A percentile compares a stretch with the other conserved stretches of the same genome.
phyloP scores from a whole-genome alignment of 2,329 filamentous ascomycete genomes.

The Lachnellula hyalina region DNA sequence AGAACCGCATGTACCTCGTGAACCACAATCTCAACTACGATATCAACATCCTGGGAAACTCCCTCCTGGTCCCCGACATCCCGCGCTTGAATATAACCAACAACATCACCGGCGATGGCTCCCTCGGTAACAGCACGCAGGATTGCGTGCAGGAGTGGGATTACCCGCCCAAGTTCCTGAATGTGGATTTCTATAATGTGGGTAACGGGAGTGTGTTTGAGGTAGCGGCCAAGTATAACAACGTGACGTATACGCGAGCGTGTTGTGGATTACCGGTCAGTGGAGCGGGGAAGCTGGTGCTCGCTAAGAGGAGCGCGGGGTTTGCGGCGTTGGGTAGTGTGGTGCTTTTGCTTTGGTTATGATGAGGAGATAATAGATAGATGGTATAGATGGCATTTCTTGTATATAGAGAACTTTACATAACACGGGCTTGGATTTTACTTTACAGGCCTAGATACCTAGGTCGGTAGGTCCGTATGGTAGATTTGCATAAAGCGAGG shows the following conservation, averaged over 20 bases:
- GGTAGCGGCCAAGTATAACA: conserved; percentile 65
- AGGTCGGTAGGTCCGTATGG: too few species aligned
- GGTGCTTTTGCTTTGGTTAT: background rate
- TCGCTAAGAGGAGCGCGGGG: conserved; percentile 7
- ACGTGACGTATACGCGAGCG: conserved; percentile 59
- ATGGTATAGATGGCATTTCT: background rate
- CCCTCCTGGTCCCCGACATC: conserved; percentile 66
- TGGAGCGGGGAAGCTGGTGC: conserved; percentile 15
- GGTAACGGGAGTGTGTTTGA: conserved; percentile 69
- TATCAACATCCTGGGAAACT: conserved; percentile 58
- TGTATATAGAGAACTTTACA: too few species aligned
- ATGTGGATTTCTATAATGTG: conserved; percentile 79
- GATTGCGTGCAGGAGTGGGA: conserved; percentile 60
- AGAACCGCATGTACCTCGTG: conserved; percentile 67
- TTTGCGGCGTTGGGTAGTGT: conserved; percentile 2
- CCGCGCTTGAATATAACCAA: conserved; percentile 69
- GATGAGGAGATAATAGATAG: background rate
- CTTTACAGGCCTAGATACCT: too few species aligned
- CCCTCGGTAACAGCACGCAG: conserved; percentile 57
- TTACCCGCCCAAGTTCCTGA: conserved; percentile 68
- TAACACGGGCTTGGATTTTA: too few species aligned
- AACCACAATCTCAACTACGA: conserved; percentile 90
- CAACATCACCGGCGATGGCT: conserved; percentile 57
- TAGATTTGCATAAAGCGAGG: too few species aligned
- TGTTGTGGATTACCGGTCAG: conserved; percentile 50